Percentiles rank a stretch among this genome's conserved stretches.
phyloP scores from a whole-genome alignment of 2,329 filamentous ascomycete species.

The Atkinsonella hypoxylon region DNA sequence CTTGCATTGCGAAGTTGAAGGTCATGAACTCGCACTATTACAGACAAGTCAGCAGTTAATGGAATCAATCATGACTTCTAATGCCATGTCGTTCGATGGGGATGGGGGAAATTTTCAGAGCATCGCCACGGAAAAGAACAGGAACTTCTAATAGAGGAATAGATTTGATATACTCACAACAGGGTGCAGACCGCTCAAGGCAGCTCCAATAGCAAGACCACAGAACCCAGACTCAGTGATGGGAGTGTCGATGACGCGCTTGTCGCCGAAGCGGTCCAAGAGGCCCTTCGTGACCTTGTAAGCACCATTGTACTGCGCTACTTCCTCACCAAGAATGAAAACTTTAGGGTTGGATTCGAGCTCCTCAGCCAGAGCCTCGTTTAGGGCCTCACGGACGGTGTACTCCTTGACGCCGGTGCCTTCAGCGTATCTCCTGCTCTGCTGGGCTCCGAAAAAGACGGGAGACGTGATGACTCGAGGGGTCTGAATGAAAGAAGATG shows the following conservation, averaged over 20 bases:
- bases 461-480: constrained; percentile 23
- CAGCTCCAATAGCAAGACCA: constrained; percentile 88
- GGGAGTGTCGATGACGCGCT: constrained; percentile 93
- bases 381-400: constrained; percentile 92
- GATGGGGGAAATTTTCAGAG: background rate
- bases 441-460: constrained; percentile 27
- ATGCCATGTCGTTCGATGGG: background rate
- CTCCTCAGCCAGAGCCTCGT: constrained; percentile 96
- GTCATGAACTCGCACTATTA: constrained; percentile 97
- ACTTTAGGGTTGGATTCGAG: constrained; percentile 90
- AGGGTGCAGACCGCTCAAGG: constrained; percentile 85
- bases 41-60: constrained; percentile 1
- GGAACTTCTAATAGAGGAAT: background rate
- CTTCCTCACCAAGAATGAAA: constrained; percentile 93
- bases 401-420: constrained; percentile 68
- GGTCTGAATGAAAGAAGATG: constrained; percentile 22
- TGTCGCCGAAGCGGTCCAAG: constrained; percentile 91
- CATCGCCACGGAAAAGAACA: background rate
- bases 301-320: constrained; percentile 98
- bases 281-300: constrained; percentile 99
- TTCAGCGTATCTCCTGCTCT: constrained; percentile 45
- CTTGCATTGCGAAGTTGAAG: constrained; percentile 99
- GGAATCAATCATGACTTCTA: background rate
- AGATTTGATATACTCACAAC: constrained; percentile 50
- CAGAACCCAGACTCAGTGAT: constrained; percentile 96